phyloP scores from a whole-genome alignment of 768 basidiomycete genomes.

The Agaricus subrufescens region DNA sequence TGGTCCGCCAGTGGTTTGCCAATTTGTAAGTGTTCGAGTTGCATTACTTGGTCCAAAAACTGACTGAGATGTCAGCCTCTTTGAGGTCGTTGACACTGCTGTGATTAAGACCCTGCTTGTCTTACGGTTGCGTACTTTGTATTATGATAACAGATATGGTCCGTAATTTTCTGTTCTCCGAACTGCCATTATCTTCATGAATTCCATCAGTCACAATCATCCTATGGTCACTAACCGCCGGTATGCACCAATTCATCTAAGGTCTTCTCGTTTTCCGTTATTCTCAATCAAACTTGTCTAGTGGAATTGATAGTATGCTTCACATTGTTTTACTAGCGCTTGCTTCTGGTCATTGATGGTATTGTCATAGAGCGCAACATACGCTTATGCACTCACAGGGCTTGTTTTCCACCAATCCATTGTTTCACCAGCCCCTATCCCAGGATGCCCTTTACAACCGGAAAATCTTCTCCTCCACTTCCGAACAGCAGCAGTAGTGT shows the following conservation, averaged over 20 bases:
- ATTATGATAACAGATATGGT: background rate
- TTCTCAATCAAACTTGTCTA: background rate
- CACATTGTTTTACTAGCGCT: background rate
- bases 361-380: constrained; percentile 2
- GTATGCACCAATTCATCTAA: background rate
- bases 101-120: constrained; percentile 6
- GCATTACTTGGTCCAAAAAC: background rate
- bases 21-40: constrained; percentile 1
- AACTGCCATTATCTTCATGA: background rate
- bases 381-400: constrained; percentile 4
- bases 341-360: background rate
- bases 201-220: background rate
- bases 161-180: background rate
- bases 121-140: constrained; percentile 1
- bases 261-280: background rate
- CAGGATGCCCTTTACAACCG: background rate
- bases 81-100: constrained; percentile 2
- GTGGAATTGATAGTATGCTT: constrained; percentile 1
- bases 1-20: constrained; percentile 1
- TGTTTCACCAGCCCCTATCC: background rate
- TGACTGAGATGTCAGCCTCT: background rate
- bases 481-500: background rate
- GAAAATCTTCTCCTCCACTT: background rate
- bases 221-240: background rate
- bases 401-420: background rate